Conservation (phyloP, 2,329 filamentous ascomycete species). For the Berkeleyomyces basicola region DNA sequence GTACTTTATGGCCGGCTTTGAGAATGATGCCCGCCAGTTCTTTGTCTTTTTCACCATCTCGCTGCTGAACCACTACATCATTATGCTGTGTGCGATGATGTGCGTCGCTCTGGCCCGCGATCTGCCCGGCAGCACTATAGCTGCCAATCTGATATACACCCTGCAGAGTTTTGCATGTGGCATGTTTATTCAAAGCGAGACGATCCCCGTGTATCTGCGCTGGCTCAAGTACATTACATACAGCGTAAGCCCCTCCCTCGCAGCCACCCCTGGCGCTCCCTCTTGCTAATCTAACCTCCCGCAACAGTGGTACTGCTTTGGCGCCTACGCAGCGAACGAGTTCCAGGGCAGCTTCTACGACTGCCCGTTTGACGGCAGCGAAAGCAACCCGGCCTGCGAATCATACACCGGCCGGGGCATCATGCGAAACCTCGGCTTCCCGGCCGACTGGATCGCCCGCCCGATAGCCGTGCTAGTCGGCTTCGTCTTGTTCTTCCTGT, state of each 20-base stretch:
- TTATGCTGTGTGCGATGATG: slow-evolving; percentile 52
- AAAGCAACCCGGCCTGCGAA: slow-evolving; percentile 45
- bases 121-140: slow-evolving; percentile 54
- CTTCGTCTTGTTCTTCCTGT: slow-evolving; percentile 47
- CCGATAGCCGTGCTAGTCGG: slow-evolving; percentile 47
- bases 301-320: slow-evolving; percentile 49
- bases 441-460: slow-evolving; percentile 46
- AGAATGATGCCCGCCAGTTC: slow-evolving; percentile 45
- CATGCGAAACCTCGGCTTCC: slow-evolving; percentile 52
- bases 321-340: slow-evolving; percentile 55
- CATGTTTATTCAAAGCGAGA: slow-evolving; percentile 57
- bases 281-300: slow-evolving; percentile 14
- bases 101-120: slow-evolving; percentile 48
- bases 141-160: slow-evolving; percentile 57
- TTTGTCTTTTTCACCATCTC: slow-evolving; percentile 56
- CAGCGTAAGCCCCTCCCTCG: slow-evolving; percentile 25
- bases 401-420: slow-evolving; percentile 55
- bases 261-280: accelerated
- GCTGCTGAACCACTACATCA: slow-evolving; percentile 55
- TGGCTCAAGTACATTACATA: slow-evolving; percentile 59
- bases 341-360: slow-evolving; percentile 57
- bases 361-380: slow-evolving; percentile 48
- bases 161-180: slow-evolving; percentile 60
- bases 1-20: slow-evolving; percentile 66
- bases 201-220: slow-evolving; percentile 60